Evolutionary conservation across 352 stramenopile species (phyloP), one percentile per base, ranked within the genome.

Genomic region (Blastocystis sp.): DNA sequence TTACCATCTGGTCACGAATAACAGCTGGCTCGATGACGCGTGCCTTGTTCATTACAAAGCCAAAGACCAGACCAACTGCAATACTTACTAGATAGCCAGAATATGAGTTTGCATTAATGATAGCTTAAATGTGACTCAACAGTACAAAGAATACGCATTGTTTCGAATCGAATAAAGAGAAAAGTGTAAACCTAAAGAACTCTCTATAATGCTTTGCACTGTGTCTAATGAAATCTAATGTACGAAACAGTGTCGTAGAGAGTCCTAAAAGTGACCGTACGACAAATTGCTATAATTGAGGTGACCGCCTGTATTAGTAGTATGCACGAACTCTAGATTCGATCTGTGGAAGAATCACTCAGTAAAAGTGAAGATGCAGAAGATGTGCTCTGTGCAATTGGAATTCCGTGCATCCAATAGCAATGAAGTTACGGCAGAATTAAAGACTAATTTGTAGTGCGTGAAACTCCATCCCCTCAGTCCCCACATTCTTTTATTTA

Each of bases 41-140:
- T 34, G 64, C 90, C 70, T 91, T 91, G 70, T 91, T 90, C 90
- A 91, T 91, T n/a, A 68, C 78, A 30, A 85, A 91, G 11, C 90
- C 90, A 56, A 91, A 91, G 2, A 76, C 63, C 16, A 90, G 37
- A 4, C 90, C 90, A 4, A 69, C 41, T 41, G 73, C 11, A 39
- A 70, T 16, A 34, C 79, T 76, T 18, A 91, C 41, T 20, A 79
- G 30, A 53, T 89, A 89, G n/a, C 78, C 78, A n/a, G 8, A 13
- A 34, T 2, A 54, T 39, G 78, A 76, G 62, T 89, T 89, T 13
- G 78, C 26, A 26, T 79, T 37, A 4, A 82, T 41, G 24, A 45
- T 7, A 45, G 63, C 63, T 73, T 59, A 34, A 11, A 45, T 9
- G 50, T 73, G 0, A 73, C 30, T 24, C 4, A 73, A n/a, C n/a